A percentile compares a stretch with the other conserved stretches of the same genome.
Conservation (phyloP, 768 basidiomycete genomes). For the Paxillus involutus region DNA sequence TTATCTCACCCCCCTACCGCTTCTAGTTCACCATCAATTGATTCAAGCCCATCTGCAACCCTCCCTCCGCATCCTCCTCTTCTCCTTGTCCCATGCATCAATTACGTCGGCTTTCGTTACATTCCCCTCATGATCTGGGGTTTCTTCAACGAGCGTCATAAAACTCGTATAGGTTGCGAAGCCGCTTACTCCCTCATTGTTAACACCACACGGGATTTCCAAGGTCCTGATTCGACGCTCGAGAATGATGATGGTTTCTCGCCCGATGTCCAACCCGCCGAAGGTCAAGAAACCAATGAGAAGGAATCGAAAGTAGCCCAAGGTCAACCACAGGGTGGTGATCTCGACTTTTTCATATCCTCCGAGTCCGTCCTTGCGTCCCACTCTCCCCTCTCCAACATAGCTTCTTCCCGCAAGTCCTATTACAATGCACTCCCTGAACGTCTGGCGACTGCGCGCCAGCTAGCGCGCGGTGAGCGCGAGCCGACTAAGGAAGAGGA, state of each 20-base stretch:
- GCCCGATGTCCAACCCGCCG: constrained; percentile 16
- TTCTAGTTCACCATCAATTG: constrained; percentile 24
- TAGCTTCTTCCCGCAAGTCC: constrained; percentile 65
- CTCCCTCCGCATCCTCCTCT: constrained; percentile 81
- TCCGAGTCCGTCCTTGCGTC: constrained; percentile 69
- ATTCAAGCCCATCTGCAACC: constrained; percentile 49
- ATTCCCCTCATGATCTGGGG: constrained; percentile 90
- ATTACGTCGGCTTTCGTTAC: constrained; percentile 79
- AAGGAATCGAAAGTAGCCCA: constrained; percentile 6
- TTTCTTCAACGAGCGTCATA: constrained; percentile 86
- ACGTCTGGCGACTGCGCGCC: constrained; percentile 70
- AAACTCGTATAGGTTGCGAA: constrained; percentile 79
- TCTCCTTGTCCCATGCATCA: constrained; percentile 69
- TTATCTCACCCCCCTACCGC: constrained; percentile 12
- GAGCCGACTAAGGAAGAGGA: constrained; percentile 87
- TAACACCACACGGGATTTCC: constrained; percentile 60
- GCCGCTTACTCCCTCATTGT: constrained; percentile 76
- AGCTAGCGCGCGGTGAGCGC: constrained; percentile 68
- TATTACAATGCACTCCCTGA: constrained; percentile 74
- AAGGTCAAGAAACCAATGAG: neutral
- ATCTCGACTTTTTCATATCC: constrained; percentile 72
- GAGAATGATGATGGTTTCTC: constrained; percentile 19
- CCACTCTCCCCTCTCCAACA: constrained; percentile 58
- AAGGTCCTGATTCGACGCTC: constrained; percentile 27
- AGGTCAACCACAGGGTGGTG: constrained; percentile 35